These are phyloP conservation scores for Blepharisma japonicum DNA, from an alignment of 73 alveolate species.

Conservation along the genomic window DNA sequence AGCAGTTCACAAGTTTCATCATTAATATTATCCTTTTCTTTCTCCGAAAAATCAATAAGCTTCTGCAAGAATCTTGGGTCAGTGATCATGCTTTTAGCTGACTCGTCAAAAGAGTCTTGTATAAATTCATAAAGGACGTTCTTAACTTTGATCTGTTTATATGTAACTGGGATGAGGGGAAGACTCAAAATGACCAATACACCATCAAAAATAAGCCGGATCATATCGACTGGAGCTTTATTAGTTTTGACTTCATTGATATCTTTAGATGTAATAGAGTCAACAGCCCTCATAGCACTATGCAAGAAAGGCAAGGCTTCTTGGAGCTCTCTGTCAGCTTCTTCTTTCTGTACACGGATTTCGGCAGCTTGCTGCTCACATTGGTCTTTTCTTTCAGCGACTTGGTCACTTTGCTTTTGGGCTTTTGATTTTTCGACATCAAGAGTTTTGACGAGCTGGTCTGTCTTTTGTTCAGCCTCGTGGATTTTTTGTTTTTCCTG, in stretches of 20 bases:
- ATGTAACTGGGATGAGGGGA: slow-evolving; percentile 59
- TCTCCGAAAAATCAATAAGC: slow-evolving; percentile 74
- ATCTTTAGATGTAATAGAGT: slow-evolving; percentile 87
- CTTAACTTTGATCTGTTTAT: slow-evolving; percentile 49
- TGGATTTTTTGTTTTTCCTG: slow-evolving; percentile 89
- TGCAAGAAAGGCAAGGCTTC: slow-evolving; percentile 97
- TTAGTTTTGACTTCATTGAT: slow-evolving; percentile 88
- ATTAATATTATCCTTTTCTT: slow-evolving; percentile 94
- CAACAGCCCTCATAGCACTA: slow-evolving; percentile 97
- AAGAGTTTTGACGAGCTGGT: slow-evolving; percentile 79
- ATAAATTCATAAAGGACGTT: slow-evolving; percentile 68
- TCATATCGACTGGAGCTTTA: slow-evolving; percentile 79
- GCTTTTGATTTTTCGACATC: slow-evolving; percentile 96
- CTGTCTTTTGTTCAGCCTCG: slow-evolving; percentile 90
- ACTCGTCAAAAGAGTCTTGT: slow-evolving; percentile 89
- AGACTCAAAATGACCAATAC: slow-evolving; percentile 62
- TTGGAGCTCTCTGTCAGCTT: slow-evolving; percentile 97
- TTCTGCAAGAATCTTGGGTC: slow-evolving; percentile 75
- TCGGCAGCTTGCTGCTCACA: slow-evolving; percentile 93
- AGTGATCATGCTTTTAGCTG: slow-evolving; percentile 70
- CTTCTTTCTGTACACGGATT: slow-evolving; percentile 92
- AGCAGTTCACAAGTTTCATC: slow-evolving; percentile 98
- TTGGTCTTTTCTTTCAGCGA: slow-evolving; percentile 87
- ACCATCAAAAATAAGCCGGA: slow-evolving; percentile 76
- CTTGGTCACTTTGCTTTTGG: slow-evolving; percentile 97